phyloP scores from a whole-genome alignment of 1,284 basidiomycete species.

The Melampsora americana region DNA sequence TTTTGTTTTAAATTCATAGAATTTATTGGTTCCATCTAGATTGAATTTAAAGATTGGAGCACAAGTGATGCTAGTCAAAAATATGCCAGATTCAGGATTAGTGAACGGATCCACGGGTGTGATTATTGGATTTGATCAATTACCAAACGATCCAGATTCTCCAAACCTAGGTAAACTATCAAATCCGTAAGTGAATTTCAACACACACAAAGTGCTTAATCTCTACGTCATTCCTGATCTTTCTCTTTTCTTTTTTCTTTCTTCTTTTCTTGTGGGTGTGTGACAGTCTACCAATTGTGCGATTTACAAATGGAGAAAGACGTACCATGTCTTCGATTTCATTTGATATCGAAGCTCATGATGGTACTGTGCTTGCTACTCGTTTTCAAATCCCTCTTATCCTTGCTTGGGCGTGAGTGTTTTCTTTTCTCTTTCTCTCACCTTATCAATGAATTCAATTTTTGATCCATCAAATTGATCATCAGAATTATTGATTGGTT shows the following conservation, averaged over 20 bases:
- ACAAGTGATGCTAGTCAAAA: constrained; percentile 72
- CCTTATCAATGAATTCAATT: constrained; percentile 6
- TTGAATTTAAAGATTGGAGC: constrained; percentile 68
- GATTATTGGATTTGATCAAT: constrained; percentile 63
- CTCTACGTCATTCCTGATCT: no score
- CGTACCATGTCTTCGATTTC: constrained; percentile 47
- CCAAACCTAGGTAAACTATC: constrained; percentile 45
- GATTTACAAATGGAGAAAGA: constrained; percentile 51
- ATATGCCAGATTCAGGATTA: constrained; percentile 64
- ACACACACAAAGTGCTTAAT: no score
- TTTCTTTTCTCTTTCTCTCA: no score
- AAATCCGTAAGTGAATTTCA: constrained; percentile 4
- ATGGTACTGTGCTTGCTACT: constrained; percentile 51
- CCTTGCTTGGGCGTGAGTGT: constrained; percentile 40
- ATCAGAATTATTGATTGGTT: constrained; percentile 57
- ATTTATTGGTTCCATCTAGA: constrained; percentile 53
- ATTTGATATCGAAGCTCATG: constrained; percentile 53
- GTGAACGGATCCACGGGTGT: constrained; percentile 80
- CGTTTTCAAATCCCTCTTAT: constrained; percentile 36
- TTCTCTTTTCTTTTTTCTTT: no score
- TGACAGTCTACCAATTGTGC: constrained; percentile 47
- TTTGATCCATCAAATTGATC: constrained; percentile 46
- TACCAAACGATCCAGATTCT: constrained; percentile 40
- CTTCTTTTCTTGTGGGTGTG: constrained; percentile 52
- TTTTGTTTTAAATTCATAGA: constrained; percentile 48